Evolutionary conservation across 305 asterid species (phyloP), one percentile per base, ranked within the genome.

Genomic region (Fraxinus angustifolia): DNA sequence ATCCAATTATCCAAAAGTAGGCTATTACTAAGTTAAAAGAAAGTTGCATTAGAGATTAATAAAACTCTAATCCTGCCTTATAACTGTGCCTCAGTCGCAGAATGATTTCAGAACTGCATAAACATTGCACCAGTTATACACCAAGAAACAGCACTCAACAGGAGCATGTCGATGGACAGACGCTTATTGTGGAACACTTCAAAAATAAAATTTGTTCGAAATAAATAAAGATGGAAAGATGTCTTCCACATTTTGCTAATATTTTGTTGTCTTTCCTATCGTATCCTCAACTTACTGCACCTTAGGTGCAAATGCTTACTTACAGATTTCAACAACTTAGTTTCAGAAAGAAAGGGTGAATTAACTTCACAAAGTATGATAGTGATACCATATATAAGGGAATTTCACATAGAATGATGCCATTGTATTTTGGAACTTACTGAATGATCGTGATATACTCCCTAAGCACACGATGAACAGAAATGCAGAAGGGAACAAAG

Each of bases 401-500:
- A 65, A 67, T 16, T 67, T 67, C 73, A 28, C 11, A 58, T 6
- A 58, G 68, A 17, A 58, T 58, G 68, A 58, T 17, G 28, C 30
- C 68, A 58, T 6, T 19, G 11, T 58, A 58, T 58, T 53, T 58
- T n/a, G 73, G 48, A 60, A 92, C 98, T 94, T 94, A 95, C 98
- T 96, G 90, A 96, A 94, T 79, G 99, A 93, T 85, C 99, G 88
- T 73, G 99, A 96, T 86, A 96, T 88, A 90, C 99, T 96, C 86
- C 98, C 98, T 72, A 92, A 82, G 92, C 99, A 96, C 60, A 96
- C 89, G 33, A 96, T 92, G 84, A 91, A 84, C 81, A 92, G 87
- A 86, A 96, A 91, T 78, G 96, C 97, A 1, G 99, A 94, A 78
- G 98, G 98, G 75, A 94, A 93, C 74, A 94, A 80, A 73, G 98